Evolutionary conservation across 1,139 yeast species (phyloP).

Genomic region (Candida sanyaensis): DNA sequence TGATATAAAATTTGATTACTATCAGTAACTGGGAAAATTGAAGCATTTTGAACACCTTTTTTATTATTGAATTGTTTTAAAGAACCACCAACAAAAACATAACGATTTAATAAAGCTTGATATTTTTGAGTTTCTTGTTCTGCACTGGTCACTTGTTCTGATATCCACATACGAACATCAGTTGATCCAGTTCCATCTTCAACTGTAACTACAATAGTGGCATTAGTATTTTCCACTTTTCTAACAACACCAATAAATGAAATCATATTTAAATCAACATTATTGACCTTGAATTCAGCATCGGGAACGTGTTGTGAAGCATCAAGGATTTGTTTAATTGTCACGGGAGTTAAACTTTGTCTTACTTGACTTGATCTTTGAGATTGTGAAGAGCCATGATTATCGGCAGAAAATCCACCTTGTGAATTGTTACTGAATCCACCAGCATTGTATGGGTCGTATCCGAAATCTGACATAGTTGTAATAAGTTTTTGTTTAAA

Average conservation of each 20-base stretch:
- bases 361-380: slow-evolving; percentile 27
- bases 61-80: slow-evolving; percentile 70
- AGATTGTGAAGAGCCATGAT: slow-evolving; percentile 27
- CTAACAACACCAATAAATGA: slow-evolving; percentile 68
- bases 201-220: slow-evolving; percentile 55
- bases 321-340: slow-evolving; percentile 75
- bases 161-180: slow-evolving; percentile 72
- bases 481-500: neutral
- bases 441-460: slow-evolving; percentile 27
- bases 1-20: slow-evolving; percentile 80
- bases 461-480: slow-evolving; percentile 22
- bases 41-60: slow-evolving; percentile 65
- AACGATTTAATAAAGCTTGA: slow-evolving; percentile 36
- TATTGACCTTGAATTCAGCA: slow-evolving; percentile 70
- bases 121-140: slow-evolving; percentile 40
- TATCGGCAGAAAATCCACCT: slow-evolving; percentile 38
- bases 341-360: slow-evolving; percentile 71
- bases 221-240: slow-evolving; percentile 55
- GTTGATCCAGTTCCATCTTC: slow-evolving; percentile 88
- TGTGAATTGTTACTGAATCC: slow-evolving; percentile 27
- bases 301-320: slow-evolving; percentile 70
- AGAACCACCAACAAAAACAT: slow-evolving; percentile 73
- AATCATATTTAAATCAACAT: slow-evolving; percentile 60
- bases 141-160: slow-evolving; percentile 44
- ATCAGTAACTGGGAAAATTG: slow-evolving; percentile 61